These are phyloP conservation scores for Oemleria cerasiformis DNA, from an alignment of 306 rosid species.

Conservation along the genomic window DNA sequence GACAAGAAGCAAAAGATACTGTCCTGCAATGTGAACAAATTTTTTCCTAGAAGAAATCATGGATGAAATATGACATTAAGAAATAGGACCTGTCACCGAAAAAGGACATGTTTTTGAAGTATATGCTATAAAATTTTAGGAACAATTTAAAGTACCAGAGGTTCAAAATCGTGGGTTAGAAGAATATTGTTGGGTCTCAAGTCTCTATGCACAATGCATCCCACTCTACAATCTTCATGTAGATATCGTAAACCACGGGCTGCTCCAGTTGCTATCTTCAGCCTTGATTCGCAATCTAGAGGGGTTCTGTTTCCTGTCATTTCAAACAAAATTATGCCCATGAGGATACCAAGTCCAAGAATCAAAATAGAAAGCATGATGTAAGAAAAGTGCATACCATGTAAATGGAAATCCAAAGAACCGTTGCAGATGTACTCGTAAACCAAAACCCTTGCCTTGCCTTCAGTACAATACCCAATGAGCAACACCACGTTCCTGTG, in stretches of 20 bases:
- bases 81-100: background rate
- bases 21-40: background rate
- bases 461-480: conserved; percentile 79
- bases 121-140: background rate
- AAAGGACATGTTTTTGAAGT: background rate
- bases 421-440: conserved; percentile 90
- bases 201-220: conserved; percentile 88
- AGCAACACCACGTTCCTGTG: conserved; percentile 91
- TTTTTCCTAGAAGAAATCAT: background rate
- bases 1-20: background rate
- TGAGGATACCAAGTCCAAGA: background rate
- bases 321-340: conserved; percentile 8
- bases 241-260: conserved; percentile 91
- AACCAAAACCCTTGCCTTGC: conserved; percentile 61
- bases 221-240: conserved; percentile 99
- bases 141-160: conserved; percentile 49
- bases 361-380: background rate
- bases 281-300: conserved; percentile 70
- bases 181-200: conserved; percentile 85
- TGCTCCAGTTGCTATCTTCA: conserved; percentile 75
- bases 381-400: conserved; percentile 43
- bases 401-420: conserved; percentile 81
- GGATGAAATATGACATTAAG: background rate
- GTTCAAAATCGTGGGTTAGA: conserved; percentile 89
- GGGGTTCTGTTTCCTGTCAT: conserved; percentile 52